A percentile compares a stretch with the other conserved stretches of the same genome.
Conservation (phyloP, 306 rosid genomes). For the Cicer yamashitae region DNA sequence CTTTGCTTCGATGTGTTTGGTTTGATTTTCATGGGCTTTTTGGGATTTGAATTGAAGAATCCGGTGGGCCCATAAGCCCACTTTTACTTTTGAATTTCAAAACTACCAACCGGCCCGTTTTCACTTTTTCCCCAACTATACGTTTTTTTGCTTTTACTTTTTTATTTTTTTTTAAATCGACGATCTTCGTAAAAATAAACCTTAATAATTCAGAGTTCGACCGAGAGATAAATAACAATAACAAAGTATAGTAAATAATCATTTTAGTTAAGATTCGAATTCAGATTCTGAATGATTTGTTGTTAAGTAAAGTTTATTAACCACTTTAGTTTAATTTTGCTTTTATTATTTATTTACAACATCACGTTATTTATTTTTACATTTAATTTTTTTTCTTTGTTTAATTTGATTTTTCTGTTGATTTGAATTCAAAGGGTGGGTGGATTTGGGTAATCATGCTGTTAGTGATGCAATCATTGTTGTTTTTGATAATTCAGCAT, state of each 20-base stretch:
- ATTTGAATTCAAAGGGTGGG: conserved; percentile 35
- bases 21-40: conserved; percentile 33
- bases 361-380: not conserved
- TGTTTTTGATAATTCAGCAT: not conserved
- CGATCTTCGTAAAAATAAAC: too few species aligned
- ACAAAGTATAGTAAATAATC: too few species aligned
- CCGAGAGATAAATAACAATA: too few species aligned
- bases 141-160: too few species aligned
- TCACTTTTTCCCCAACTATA: not conserved
- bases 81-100: conserved; percentile 20
- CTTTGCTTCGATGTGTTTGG: not conserved
- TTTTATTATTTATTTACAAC: not conserved
- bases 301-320: not conserved
- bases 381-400: not conserved
- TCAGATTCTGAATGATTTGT: not conserved
- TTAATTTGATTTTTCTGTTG: not conserved
- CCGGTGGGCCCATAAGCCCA: conserved; percentile 43
- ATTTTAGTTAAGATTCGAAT: too few species aligned
- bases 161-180: not conserved
- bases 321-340: too few species aligned
- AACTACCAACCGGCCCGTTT: conserved; percentile 32
- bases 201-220: too few species aligned
- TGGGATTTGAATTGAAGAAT: conserved; percentile 5
- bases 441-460: conserved; percentile 16
- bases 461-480: conserved; percentile 10